phyloP scores from a whole-genome alignment of 495 filamentous ascomycete genomes.

The Lichenothelia convexa region DNA sequence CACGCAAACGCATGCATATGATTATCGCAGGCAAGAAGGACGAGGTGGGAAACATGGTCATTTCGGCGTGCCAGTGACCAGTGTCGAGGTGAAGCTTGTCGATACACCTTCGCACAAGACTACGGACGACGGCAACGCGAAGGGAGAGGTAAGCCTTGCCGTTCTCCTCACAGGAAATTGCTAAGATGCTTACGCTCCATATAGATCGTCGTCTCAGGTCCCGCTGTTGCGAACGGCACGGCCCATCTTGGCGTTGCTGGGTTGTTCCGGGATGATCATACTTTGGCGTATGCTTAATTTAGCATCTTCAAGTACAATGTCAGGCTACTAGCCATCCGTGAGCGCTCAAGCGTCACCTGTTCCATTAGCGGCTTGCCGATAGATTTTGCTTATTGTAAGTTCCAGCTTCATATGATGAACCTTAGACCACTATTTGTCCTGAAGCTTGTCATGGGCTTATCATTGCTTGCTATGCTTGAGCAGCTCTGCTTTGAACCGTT shows the following conservation, averaged over 20 bases:
- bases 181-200: conserved; percentile 3
- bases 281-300: conserved; percentile 14
- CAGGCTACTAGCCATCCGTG: too few species aligned
- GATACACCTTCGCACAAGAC: conserved; percentile 41
- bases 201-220: conserved; percentile 46
- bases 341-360: too few species aligned
- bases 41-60: conserved; percentile 35
- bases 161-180: background rate
- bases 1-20: conserved; percentile 65
- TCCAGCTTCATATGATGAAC: too few species aligned
- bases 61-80: conserved; percentile 68
- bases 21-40: conserved; percentile 48
- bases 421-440: too few species aligned
- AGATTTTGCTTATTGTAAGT: too few species aligned
- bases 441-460: too few species aligned
- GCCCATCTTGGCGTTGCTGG: conserved; percentile 33
- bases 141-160: conserved; percentile 39
- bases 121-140: conserved; percentile 30
- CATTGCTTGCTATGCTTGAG: too few species aligned
- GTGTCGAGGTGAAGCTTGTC: conserved; percentile 53
- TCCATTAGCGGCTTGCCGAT: too few species aligned
- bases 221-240: conserved; percentile 47
- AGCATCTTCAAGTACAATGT: background rate
- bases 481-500: too few species aligned
- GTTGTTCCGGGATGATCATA: conserved; percentile 16